Base-by-base conservation (phyloP, 176 grass and related monocot species). In the Melocanna baccifera region DNA sequence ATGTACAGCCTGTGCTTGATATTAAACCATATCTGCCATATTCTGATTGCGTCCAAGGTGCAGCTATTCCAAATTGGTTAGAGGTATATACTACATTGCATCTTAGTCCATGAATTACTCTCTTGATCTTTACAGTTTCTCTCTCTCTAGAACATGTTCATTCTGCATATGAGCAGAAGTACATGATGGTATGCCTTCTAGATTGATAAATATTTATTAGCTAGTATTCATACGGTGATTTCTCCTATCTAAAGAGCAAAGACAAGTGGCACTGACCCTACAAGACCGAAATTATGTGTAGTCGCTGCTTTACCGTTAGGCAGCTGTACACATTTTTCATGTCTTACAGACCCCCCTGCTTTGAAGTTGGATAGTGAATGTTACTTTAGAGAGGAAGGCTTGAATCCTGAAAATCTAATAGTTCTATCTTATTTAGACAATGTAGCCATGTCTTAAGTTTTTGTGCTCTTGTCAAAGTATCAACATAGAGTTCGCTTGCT, bases 11-110 rank as follows among this genome's bases (percentile, higher is more conserved):
- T n/a, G 87, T 95, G 7, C 89, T 98, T 75, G 96, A 98, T 88
- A 93, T 98, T 72, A 98, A 98, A 85, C 92, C 96, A n/a, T 98
- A 98, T 67, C 91, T 95, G 29, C 96, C 92, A 69, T 98, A 95
- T 93, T 93, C 96, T 61, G 92, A 95, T 50, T 80, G 89, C 32
- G 83, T 98, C 67, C 67, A 85, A 78, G 83, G 50, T 70, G 92
- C 91, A 48, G 34, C 73, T 47, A 74, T 95, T 82, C 91, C 96
- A 34, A 77, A 70, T 37, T 98, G 95, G 91, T 75, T 98, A 50
- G 88, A 94, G 92, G 92, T 92, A 92, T 40, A 56, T n/a, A 39
- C 75, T 66, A 47, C 43, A 34, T 62, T 8, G 19, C 55, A 80
- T 84, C 26, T 67, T 67, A 42, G 1, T 73, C 39, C n/a, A 29